Base-by-base conservation (phyloP, 805 yeast genomes). In the Pichia heedii region DNA sequence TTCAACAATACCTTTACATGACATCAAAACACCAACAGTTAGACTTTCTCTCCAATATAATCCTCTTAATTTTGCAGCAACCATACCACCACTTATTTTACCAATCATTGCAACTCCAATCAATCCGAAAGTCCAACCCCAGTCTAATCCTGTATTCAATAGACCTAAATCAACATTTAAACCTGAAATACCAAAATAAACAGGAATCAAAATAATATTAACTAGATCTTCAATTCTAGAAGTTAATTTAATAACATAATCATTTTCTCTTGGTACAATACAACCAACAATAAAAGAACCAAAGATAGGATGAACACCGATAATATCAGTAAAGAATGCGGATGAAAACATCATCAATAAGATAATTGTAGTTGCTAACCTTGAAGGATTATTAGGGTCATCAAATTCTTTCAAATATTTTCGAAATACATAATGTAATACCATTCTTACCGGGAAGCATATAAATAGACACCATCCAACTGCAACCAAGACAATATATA, bases 1-100 rank as follows among this genome's bases (percentile, higher is more conserved):
- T 61, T 84, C 94, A 21, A 84, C 93, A 50, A 84, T 82, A 61
- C 95, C 95, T 61, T 84, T 84, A 70, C 95, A 84, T 7, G 90
- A 82, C 93, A 84, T 84, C 52, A 84, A 67, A 21, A 82, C 73
- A 42, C 94, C 95, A 33, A 83, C 90, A 2, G 89, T 70, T 30
- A 79, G 58, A 2, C 87, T 74, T 58, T 84, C 93, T 57, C 89
- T 73, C 83, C 84, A 79, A 39, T 69, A 69, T 39, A 84, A 62
- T 1, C 83, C 84, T 57, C 71, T 72, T 34, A 76, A 46, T 50
- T 71, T 77, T 2, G 89, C 81, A 33, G 82, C 80, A 12, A 79
- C 48, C 27, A 76, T 62, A 3, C 93, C 93, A 13, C 93, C 88
- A 26, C 66, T 47, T 4, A 84, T 61, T 57, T 84, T 84, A 12